Evolutionary conservation across 2,329 filamentous ascomycete genomes (phyloP), one percentile per base, ranked within the genome.

Genomic region (Hypocrella siamensis): DNA sequence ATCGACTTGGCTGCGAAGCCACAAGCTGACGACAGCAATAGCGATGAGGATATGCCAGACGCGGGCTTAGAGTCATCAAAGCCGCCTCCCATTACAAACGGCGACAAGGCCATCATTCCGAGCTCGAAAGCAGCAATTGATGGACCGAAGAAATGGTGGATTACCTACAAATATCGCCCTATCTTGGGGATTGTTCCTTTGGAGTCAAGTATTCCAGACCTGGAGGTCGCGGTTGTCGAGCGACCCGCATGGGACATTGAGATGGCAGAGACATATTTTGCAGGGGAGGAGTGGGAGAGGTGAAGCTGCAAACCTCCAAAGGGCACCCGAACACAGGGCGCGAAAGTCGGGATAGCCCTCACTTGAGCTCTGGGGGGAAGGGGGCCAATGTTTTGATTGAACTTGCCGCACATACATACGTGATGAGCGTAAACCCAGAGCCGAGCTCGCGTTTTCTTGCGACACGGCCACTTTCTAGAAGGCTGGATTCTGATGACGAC

Each of bases 81-180:
- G 33, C 49, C 58, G 26, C 49, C 52, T 36, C 46, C 45, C 38
- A 39, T 28, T 4, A 16, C 34, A 26, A 44, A 40, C 39, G 35
- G 26, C 29, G 39, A 32, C 24, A 42, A 46, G 24, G 38, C 40
- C 25, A 32, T 38, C 19, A 8, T 34, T 19, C 12, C 22, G 15
- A 31, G 16, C 6, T 31, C 28, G 14, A 42, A 42, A 17, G 25
- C 28, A 27, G 40, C 40, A 31, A 40, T 40, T 28, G 46, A 41
- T 35, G 44, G 46, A 37, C 46, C 45, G 30, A 54, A 49, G 38
- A 57, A 53, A 38, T 69, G 60, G 58, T 96, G 85, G 83, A 73
- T 77, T 49, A 93, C 86, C 5, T 85, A 80, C 64, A 92, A 93
- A 55, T 98, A 96, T 56, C 70, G 86, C 36, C 82, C 86, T n/a